phyloP scores from a whole-genome alignment of 257 asterid genomes.

The Anisodus tanguticus region DNA sequence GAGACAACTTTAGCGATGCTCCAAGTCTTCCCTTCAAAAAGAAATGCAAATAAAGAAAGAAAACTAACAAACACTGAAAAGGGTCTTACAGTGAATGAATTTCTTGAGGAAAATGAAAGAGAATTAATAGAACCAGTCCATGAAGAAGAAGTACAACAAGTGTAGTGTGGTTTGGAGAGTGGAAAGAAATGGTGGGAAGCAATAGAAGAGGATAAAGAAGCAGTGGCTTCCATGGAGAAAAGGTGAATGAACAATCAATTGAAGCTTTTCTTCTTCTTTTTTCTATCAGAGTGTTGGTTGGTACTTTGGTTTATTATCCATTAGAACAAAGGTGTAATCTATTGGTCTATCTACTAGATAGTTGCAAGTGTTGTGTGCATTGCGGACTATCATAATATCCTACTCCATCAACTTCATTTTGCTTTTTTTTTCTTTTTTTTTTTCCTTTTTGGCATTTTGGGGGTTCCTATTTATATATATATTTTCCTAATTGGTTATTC shows the following conservation, averaged over 20 bases:
- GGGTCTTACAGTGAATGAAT: constrained; percentile 59
- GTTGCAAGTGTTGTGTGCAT: constrained; percentile 15
- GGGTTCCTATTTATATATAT: no score
- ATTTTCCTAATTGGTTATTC: no score
- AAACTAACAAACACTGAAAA: not conserved
- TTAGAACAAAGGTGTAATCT: not conserved
- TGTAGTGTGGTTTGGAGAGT: constrained; percentile 23
- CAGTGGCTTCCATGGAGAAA: constrained; percentile 59
- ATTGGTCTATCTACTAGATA: constrained; percentile 29
- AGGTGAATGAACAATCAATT: not conserved
- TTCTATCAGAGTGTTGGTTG: not conserved
- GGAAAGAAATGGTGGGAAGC: constrained; percentile 66
- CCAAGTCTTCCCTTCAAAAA: no score
- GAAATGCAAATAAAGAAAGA: not conserved
- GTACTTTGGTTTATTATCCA: constrained; percentile 6
- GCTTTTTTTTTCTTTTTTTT: not conserved
- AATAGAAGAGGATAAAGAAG: constrained; percentile 58
- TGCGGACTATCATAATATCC: constrained; percentile 4
- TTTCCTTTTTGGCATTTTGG: no score
- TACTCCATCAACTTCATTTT: not conserved
- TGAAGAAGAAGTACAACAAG: constrained; percentile 36
- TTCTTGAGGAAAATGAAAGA: constrained; percentile 61
- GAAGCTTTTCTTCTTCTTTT: not conserved
- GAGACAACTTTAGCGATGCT: no score
- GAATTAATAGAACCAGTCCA: constrained; percentile 43